A percentile compares a stretch with the other conserved stretches of the same genome.
Conservation (phyloP, 2,329 filamentous ascomycete genomes). For the Botryosphaeria dothidea region DNA sequence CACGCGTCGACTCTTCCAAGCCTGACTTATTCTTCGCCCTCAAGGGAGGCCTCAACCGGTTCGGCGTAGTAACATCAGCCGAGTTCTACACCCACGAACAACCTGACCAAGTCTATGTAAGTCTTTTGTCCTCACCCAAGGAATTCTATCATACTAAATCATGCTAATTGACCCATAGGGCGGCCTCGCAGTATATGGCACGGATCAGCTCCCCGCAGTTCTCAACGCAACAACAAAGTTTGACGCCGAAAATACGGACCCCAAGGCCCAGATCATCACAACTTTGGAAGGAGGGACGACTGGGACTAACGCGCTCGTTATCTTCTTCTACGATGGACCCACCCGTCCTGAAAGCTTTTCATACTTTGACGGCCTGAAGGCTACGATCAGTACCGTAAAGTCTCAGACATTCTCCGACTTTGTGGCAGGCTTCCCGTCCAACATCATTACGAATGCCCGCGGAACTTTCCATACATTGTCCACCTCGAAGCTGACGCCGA, state of each 20-base stretch:
- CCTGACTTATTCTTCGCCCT: constrained; percentile 34
- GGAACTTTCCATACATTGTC: constrained; percentile 1
- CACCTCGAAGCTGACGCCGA: background rate
- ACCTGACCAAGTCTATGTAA: background rate
- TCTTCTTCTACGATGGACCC: background rate
- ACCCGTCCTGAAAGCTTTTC: background rate
- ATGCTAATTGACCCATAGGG: background rate
- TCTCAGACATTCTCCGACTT: background rate
- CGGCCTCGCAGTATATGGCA: background rate
- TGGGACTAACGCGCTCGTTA: background rate
- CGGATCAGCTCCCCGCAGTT: background rate
- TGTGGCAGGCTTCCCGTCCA: background rate
- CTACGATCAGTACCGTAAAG: background rate
- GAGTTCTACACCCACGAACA: background rate
- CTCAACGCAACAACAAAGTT: background rate
- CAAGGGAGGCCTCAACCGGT: constrained; percentile 39
- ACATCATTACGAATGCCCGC: background rate
- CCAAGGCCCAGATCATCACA: background rate
- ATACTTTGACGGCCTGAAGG: background rate
- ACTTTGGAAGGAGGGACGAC: background rate
- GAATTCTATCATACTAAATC: background rate
- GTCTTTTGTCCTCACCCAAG: background rate
- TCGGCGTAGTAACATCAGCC: constrained; percentile 36
- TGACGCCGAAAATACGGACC: background rate
- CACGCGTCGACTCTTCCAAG: constrained; percentile 21